Conservation (phyloP, 2,329 filamentous ascomycete genomes). For the Pezicula carpinea region DNA sequence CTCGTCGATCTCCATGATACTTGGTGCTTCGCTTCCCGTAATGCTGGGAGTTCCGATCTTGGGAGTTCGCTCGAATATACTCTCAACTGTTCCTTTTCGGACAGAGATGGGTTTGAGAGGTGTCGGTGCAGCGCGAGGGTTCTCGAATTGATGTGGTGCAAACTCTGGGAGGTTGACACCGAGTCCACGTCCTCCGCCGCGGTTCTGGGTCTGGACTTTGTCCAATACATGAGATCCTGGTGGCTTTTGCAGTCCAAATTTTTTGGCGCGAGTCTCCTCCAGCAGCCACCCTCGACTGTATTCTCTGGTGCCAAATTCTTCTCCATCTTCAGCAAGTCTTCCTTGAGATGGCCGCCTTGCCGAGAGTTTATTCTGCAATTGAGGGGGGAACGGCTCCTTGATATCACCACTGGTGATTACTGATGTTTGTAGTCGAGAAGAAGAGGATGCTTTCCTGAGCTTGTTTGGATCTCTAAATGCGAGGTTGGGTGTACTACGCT, state of each 20-base stretch:
- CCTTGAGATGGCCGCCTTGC: neutral
- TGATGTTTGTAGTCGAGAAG: neutral
- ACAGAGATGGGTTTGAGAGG: neutral
- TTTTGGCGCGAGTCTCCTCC: neutral
- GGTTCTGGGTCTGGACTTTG: neutral
- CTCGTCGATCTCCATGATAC: constrained; percentile 1
- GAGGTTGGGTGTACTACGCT: neutral
- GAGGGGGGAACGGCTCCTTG: neutral
- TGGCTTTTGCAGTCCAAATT: neutral
- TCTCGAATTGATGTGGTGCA: neutral
- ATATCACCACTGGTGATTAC: neutral
- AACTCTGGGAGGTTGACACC: neutral
- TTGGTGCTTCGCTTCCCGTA: neutral
- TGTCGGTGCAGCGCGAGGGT: neutral
- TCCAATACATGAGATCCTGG: neutral
- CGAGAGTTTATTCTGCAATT: neutral
- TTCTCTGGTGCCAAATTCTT: neutral
- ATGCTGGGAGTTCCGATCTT: too few relatives aligned
- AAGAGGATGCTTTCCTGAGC: neutral
- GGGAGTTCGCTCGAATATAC: neutral
- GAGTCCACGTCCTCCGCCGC: neutral
- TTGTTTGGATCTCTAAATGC: neutral
- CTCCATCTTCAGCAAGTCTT: constrained; percentile 1
- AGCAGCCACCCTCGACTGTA: neutral
- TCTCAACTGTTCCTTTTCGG: neutral